phyloP scores from a whole-genome alignment of 768 basidiomycete species.

The Candolleomyces efflorescens region DNA sequence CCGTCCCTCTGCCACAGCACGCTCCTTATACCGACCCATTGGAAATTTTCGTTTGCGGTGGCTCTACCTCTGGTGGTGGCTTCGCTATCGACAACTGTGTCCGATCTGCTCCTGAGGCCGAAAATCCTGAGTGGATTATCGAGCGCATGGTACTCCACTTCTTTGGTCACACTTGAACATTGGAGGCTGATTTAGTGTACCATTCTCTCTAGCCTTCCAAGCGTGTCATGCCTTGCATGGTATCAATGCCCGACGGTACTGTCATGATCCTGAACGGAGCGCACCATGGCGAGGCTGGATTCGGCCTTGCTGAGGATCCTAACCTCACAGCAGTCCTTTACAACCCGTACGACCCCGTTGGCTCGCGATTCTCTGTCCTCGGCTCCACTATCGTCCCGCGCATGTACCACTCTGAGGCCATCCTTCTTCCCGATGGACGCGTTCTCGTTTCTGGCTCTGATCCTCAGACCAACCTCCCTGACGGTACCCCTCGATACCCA shows the following conservation, averaged over 20 bases:
- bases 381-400: slow-evolving; percentile 67
- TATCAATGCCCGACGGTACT: slow-evolving; percentile 69
- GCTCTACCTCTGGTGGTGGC: slow-evolving; percentile 56
- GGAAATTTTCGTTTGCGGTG: slow-evolving; percentile 71
- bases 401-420: slow-evolving; percentile 75
- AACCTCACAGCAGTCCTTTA: slow-evolving; percentile 66
- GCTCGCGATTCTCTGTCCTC: slow-evolving; percentile 63
- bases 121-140: slow-evolving; percentile 60
- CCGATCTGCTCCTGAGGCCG: slow-evolving; percentile 58
- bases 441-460: slow-evolving; percentile 77
- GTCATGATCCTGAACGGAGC: slow-evolving; percentile 77
- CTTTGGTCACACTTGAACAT: slow-evolving; percentile 13
- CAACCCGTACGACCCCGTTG: slow-evolving; percentile 56
- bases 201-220: slow-evolving; percentile 50
- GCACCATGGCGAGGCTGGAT: slow-evolving; percentile 65
- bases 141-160: slow-evolving; percentile 68
- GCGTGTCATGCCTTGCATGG: slow-evolving; percentile 77
- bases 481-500: slow-evolving; percentile 47
- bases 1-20: slow-evolving; percentile 63
- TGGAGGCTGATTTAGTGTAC: background rate
- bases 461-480: slow-evolving; percentile 46
- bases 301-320: slow-evolving; percentile 62
- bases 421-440: slow-evolving; percentile 69
- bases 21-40: slow-evolving; percentile 74
- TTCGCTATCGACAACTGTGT: slow-evolving; percentile 66